These are phyloP conservation scores for Coemansia sp. DNA, from an alignment of 192 early-diverging fungal species.

Conservation along the genomic window DNA sequence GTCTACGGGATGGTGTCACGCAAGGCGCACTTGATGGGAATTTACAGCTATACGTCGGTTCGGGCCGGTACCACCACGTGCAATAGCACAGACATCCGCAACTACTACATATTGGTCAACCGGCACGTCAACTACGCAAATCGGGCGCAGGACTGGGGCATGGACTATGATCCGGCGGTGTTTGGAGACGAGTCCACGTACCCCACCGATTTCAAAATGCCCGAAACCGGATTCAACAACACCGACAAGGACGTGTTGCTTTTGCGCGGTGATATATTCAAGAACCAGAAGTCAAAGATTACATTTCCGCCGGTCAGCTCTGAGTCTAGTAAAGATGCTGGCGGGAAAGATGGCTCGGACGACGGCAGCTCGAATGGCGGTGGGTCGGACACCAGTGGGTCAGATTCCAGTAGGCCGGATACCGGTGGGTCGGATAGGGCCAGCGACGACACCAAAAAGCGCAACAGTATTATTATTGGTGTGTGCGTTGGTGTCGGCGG, in stretches of 20 bases:
- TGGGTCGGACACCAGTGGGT: not conserved
- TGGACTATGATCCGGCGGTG: not conserved
- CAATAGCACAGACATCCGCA: not conserved
- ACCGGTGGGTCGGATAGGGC: not conserved
- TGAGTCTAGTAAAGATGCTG: not conserved
- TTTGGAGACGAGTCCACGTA: not conserved
- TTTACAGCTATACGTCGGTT: not conserved
- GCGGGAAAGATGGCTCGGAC: not conserved
- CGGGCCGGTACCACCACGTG: not conserved
- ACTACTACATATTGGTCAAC: not conserved
- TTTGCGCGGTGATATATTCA: not conserved
- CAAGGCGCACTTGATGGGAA: conserved; percentile 4
- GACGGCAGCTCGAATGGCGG: not conserved
- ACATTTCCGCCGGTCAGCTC: not conserved
- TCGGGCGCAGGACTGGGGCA: not conserved
- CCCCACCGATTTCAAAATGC: not conserved
- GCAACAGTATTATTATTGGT: conserved; percentile 1
- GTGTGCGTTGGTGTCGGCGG: not conserved
- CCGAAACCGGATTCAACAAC: not conserved
- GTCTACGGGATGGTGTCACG: not conserved
- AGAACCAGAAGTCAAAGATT: not conserved
- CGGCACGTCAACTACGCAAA: not conserved
- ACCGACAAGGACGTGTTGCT: not conserved
- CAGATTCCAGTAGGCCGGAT: not conserved
- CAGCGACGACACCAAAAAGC: not conserved